Evolutionary conservation across 1,284 basidiomycete species (phyloP).

Genomic region (Schizophyllum amplum): DNA sequence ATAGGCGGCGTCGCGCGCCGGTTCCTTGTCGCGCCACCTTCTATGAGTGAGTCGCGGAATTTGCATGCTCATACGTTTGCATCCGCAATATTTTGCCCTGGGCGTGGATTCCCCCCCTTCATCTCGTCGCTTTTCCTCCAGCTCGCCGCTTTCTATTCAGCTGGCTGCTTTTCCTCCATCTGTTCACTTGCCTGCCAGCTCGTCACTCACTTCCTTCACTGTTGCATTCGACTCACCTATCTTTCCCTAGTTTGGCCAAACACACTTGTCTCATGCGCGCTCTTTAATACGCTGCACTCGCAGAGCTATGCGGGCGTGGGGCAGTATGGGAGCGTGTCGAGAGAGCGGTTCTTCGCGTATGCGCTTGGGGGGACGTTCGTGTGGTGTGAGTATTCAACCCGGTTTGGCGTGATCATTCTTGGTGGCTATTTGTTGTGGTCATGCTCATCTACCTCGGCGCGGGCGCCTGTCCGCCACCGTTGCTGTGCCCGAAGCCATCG

Average conservation of each 20-base stretch:
- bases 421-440: no score
- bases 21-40: constrained; percentile 68
- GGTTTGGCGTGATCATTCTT: no score
- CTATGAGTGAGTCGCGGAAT: constrained; percentile 60
- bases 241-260: constrained; percentile 59
- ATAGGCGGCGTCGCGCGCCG: constrained; percentile 55
- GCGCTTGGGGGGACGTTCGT: constrained; percentile 1
- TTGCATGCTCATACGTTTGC: no score
- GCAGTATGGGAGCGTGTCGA: not conserved
- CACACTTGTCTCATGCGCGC: constrained; percentile 70
- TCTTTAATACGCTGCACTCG: constrained; percentile 66
- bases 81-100: no score
- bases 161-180: not conserved
- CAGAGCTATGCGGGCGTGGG: constrained; percentile 49
- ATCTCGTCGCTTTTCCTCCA: not conserved
- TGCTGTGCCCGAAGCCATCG: no score
- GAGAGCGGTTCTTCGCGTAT: not conserved
- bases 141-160: not conserved
- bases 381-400: constrained; percentile 1
- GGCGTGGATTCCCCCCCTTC: no score
- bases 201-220: constrained; percentile 7
- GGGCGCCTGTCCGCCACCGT: no score
- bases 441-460: no score
- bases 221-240: not conserved
- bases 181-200: not conserved